These are phyloP conservation scores for Sarocladium oryzae DNA, from an alignment of 2,329 filamentous ascomycete genomes.

Conservation along the genomic window DNA sequence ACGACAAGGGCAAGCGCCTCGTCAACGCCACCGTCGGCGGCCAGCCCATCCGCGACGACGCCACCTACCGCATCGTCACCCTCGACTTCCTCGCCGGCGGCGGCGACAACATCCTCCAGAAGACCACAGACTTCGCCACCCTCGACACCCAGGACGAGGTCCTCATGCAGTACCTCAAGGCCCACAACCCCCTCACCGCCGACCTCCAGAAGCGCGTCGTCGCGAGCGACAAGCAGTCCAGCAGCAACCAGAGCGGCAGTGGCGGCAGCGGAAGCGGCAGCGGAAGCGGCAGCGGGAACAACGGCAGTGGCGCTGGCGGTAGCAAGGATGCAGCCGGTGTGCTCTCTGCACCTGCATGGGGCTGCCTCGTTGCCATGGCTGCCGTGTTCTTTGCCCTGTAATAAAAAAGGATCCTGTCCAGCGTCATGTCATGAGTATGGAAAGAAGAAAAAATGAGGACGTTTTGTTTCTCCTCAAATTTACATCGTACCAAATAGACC, in stretches of 20 bases:
- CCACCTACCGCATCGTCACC: constrained; percentile 52
- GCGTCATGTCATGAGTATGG: too few relatives aligned
- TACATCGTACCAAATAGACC: too few relatives aligned
- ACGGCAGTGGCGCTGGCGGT: constrained; percentile 61
- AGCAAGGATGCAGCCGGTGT: constrained; percentile 7
- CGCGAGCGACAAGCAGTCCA: constrained; percentile 10
- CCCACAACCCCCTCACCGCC: constrained; percentile 41
- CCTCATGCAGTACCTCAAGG: constrained; percentile 42
- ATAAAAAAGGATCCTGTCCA: too few relatives aligned
- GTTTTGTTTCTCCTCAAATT: too few relatives aligned
- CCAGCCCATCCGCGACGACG: constrained; percentile 36
- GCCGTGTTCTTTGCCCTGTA: constrained; percentile 8
- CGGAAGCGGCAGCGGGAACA: constrained; percentile 56
- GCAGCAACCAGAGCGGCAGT: not conserved
- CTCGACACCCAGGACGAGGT: constrained; percentile 50
- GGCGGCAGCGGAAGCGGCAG: constrained; percentile 54
- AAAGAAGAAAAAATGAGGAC: too few relatives aligned
- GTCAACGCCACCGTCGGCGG: constrained; percentile 45
- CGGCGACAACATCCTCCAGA: constrained; percentile 55
- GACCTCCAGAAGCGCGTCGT: constrained; percentile 37
- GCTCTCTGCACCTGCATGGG: constrained; percentile 8
- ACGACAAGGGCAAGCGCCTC: constrained; percentile 42
- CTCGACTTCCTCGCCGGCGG: constrained; percentile 57
- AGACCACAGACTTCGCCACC: constrained; percentile 30
- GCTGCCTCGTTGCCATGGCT: constrained; percentile 4